Evolutionary conservation across 2,329 filamentous ascomycete genomes (phyloP).

Genomic region (Helicocarpus griseus): DNA sequence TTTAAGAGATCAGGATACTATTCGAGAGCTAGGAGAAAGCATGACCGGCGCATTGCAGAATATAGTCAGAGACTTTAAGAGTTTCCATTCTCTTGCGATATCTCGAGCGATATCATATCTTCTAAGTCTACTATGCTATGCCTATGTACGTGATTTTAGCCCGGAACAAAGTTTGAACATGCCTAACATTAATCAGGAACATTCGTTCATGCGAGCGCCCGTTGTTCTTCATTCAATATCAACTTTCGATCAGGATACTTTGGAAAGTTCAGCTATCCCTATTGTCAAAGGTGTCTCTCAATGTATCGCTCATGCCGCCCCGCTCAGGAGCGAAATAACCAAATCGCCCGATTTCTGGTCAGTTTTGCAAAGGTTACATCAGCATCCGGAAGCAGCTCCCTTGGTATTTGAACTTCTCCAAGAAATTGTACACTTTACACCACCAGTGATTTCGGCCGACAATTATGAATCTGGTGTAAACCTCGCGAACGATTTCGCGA

Average conservation of each 20-base stretch:
- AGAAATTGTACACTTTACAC: constrained; percentile 59
- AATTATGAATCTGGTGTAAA: constrained; percentile 86
- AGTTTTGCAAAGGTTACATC: constrained; percentile 66
- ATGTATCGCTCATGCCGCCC: constrained; percentile 68
- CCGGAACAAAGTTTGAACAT: constrained; percentile 3
- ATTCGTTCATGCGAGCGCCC: constrained; percentile 84
- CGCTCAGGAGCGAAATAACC: constrained; percentile 83
- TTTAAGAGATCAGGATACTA: constrained; percentile 62
- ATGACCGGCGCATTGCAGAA: constrained; percentile 73
- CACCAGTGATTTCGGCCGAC: constrained; percentile 79
- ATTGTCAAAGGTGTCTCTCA: constrained; percentile 69
- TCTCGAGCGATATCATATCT: constrained; percentile 82
- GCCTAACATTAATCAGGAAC: constrained; percentile 48
- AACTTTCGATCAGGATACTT: constrained; percentile 66
- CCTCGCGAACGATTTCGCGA: constrained; percentile 82
- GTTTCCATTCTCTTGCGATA: constrained; percentile 72
- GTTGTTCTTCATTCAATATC: constrained; percentile 88
- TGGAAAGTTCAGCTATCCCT: constrained; percentile 65
- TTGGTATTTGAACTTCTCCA: constrained; percentile 83
- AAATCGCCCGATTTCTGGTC: constrained; percentile 97
- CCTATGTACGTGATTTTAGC: constrained; percentile 56
- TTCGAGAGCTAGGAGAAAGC: constrained; percentile 63
- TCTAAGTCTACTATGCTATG: constrained; percentile 67
- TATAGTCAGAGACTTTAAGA: constrained; percentile 67
- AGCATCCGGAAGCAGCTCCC: constrained; percentile 58